Conservation (phyloP, 2,329 filamentous ascomycete genomes). For the Xylaria sp. region DNA sequence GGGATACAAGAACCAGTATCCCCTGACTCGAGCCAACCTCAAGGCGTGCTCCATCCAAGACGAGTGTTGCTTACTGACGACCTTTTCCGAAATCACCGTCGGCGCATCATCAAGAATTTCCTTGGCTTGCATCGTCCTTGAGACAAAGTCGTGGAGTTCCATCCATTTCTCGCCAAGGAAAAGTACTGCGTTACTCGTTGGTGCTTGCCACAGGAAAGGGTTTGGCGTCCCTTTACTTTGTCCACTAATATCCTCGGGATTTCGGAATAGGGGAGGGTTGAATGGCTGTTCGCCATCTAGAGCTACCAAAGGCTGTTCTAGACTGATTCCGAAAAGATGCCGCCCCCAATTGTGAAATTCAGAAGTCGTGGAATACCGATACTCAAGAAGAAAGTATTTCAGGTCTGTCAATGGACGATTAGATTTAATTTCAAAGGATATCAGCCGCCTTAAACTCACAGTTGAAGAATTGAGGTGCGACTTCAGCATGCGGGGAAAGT, state of each 20-base stretch:
- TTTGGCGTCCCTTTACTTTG: slow-evolving; percentile 52
- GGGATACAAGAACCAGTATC: slow-evolving; percentile 85
- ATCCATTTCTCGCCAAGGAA: slow-evolving; percentile 89
- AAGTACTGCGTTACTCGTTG: slow-evolving; percentile 82
- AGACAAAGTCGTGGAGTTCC: slow-evolving; percentile 84
- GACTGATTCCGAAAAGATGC: slow-evolving; percentile 79
- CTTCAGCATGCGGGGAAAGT: slow-evolving; percentile 81
- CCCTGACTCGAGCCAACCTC: slow-evolving; percentile 78
- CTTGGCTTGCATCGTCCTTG: slow-evolving; percentile 66
- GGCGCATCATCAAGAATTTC: slow-evolving; percentile 52
- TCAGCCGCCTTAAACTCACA: slow-evolving; percentile 58
- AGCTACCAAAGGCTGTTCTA: slow-evolving; percentile 75
- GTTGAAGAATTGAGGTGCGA: slow-evolving; percentile 85
- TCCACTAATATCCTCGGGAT: slow-evolving; percentile 45
- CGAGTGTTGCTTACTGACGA: slow-evolving; percentile 48
- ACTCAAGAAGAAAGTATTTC: slow-evolving; percentile 80
- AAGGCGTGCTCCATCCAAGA: slow-evolving; percentile 70
- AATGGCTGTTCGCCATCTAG: slow-evolving; percentile 72
- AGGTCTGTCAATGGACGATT: slow-evolving; percentile 63
- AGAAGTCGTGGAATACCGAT: slow-evolving; percentile 72
- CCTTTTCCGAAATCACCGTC: slow-evolving; percentile 61
- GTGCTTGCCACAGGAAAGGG: slow-evolving; percentile 86
- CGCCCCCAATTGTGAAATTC: slow-evolving; percentile 59
- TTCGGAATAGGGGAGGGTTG: slow-evolving; percentile 51
- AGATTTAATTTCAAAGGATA: background rate